Conservation (phyloP, 1,284 basidiomycete genomes). For the Trametes versicolor region DNA sequence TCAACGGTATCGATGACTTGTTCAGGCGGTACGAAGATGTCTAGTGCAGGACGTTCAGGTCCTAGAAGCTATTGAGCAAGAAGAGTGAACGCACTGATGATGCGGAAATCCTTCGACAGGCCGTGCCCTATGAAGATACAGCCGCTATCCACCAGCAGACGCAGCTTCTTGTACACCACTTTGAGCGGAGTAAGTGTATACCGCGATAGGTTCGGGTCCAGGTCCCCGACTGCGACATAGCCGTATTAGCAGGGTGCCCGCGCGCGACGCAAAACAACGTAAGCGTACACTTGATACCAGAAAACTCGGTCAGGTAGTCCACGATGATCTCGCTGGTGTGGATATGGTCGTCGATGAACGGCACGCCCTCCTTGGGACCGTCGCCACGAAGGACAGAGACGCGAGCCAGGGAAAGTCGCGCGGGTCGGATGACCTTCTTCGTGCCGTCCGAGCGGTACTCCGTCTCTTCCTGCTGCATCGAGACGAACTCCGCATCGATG, state of each 20-base stretch:
- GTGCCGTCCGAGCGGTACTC: slow-evolving; percentile 96
- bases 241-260: slow-evolving; percentile 5
- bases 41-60: slow-evolving; percentile 50
- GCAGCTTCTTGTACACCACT: slow-evolving; percentile 97
- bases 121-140: slow-evolving; percentile 99
- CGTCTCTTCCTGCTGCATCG: slow-evolving; percentile 96
- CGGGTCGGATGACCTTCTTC: slow-evolving; percentile 91
- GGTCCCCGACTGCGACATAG: slow-evolving; percentile 78
- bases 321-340: slow-evolving; percentile 95
- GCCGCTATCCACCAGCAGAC: slow-evolving; percentile 92
- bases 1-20: slow-evolving; percentile 99
- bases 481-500: slow-evolving; percentile 98
- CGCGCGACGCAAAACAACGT: not conserved
- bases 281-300: slow-evolving; percentile 90
- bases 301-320: slow-evolving; percentile 97
- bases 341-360: slow-evolving; percentile 99
- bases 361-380: slow-evolving; percentile 80
- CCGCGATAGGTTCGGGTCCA: slow-evolving; percentile 85
- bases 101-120: slow-evolving; percentile 98
- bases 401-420: slow-evolving; percentile 90
- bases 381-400: slow-evolving; percentile 94
- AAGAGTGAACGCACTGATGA: slow-evolving; percentile 83
- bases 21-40: slow-evolving; percentile 94
- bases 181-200: slow-evolving; percentile 96
- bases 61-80: not conserved